Conservation (phyloP, 768 basidiomycete genomes). For the Trametes cinnabarina region DNA sequence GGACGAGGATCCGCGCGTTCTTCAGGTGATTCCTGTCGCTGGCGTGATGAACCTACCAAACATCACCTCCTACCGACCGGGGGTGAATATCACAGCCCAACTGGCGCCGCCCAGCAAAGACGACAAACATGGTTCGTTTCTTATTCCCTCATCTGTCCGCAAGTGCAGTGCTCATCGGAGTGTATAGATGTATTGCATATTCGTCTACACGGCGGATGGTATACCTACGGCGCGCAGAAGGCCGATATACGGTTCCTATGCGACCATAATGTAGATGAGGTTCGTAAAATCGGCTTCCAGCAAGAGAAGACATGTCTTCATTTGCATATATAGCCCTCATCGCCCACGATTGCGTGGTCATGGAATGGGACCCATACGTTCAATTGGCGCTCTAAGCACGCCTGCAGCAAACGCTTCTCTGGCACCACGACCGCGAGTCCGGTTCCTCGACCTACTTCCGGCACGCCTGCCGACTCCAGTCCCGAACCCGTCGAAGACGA, state of each 20-base stretch:
- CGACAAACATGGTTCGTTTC: constrained; percentile 18
- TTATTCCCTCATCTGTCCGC: neutral
- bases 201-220: constrained; percentile 28
- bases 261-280: constrained; percentile 27
- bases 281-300: constrained; percentile 9
- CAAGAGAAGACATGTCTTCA: neutral
- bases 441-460: neutral
- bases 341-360: constrained; percentile 14
- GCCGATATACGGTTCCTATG: constrained; percentile 30
- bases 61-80: constrained; percentile 17
- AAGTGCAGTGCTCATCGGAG: neutral
- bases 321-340: constrained; percentile 16
- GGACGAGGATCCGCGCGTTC: constrained; percentile 23
- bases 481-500: constrained; percentile 1
- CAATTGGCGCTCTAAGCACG: constrained; percentile 30
- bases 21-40: constrained; percentile 29
- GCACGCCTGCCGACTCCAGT: neutral
- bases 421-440: neutral
- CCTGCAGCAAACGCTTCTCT: constrained; percentile 19
- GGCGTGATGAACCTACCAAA: constrained; percentile 20
- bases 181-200: constrained; percentile 24
- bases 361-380: constrained; percentile 32
- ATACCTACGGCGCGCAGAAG: constrained; percentile 26
- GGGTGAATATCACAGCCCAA: constrained; percentile 24
- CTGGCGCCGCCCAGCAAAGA: constrained; percentile 12